These are phyloP conservation scores for Fusarium sp. DNA, from an alignment of 2,329 filamentous ascomycete species.

Conservation along the genomic window DNA sequence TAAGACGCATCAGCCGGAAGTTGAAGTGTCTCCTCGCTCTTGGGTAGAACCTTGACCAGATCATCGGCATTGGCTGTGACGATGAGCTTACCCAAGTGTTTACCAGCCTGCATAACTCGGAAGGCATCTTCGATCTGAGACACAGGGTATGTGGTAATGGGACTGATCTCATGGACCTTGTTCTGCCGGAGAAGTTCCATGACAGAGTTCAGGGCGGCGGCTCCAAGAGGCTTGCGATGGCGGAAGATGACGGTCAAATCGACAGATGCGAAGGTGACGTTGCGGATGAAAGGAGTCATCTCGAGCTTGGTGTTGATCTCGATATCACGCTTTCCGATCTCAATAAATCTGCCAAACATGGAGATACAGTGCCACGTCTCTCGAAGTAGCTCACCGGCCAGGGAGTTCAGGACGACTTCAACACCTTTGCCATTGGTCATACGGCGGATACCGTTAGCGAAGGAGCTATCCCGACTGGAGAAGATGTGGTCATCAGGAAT, in stretches of 20 bases:
- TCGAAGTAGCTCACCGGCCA: constrained; percentile 46
- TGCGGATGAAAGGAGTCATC: constrained; percentile 51
- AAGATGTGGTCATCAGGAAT: constrained; percentile 51
- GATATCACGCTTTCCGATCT: constrained; percentile 52
- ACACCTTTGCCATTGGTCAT: constrained; percentile 46
- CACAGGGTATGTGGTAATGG: background rate
- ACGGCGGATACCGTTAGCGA: background rate
- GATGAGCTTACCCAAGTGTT: background rate
- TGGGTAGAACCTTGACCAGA: background rate
- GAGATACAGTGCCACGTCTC: constrained; percentile 51
- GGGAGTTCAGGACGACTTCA: constrained; percentile 49
- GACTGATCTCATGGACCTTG: background rate
- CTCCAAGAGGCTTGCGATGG: background rate
- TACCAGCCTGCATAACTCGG: constrained; percentile 1
- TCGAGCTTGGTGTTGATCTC: constrained; percentile 17
- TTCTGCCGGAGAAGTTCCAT: constrained; percentile 1
- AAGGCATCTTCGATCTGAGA: background rate
- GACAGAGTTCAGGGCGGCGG: background rate
- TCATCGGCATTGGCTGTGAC: background rate
- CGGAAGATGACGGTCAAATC: constrained; percentile 5
- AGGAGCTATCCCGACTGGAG: background rate
- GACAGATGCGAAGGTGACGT: constrained; percentile 22
- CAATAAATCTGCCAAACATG: constrained; percentile 50
- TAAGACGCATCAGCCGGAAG: background rate
- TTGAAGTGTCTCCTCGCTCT: background rate